Conservation (phyloP, 345 rosid species). For the Gossypium ekmanianum region DNA sequence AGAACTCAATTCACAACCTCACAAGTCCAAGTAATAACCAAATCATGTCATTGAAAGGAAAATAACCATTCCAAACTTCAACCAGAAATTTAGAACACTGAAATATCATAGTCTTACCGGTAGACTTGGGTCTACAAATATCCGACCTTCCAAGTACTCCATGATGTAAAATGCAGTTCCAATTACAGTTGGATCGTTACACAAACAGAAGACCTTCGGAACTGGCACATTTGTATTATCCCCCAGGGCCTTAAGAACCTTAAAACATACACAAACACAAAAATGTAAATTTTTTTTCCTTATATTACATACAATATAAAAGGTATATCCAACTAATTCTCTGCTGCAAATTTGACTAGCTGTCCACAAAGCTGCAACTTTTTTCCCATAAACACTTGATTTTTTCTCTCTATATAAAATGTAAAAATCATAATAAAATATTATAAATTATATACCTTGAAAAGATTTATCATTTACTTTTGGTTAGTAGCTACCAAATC, state of each 20-base stretch:
- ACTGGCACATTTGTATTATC: conserved; percentile 77
- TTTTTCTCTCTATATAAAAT: background rate
- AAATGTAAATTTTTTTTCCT: background rate
- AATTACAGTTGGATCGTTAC: conserved; percentile 60
- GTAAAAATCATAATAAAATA: background rate
- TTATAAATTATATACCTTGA: background rate
- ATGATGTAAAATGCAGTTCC: conserved; percentile 93
- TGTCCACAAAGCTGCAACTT: background rate
- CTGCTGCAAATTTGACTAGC: background rate
- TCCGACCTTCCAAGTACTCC: conserved; percentile 93
- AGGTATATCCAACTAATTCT: background rate
- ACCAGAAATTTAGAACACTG: background rate
- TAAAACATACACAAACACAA: background rate
- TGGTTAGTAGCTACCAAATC: background rate
- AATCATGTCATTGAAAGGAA: background rate
- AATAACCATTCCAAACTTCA: background rate
- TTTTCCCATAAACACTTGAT: background rate
- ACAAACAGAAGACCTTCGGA: conserved; percentile 77
- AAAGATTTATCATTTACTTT: background rate
- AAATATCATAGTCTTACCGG: conserved; percentile 37
- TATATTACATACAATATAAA: background rate
- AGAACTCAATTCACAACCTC: conserved; percentile 3
- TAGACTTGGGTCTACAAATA: conserved; percentile 66
- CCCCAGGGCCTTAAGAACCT: conserved; percentile 85
- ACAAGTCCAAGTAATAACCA: background rate